These are phyloP conservation scores for Obba rivulosa DNA, from an alignment of 768 basidiomycete species.

Conservation along the genomic window DNA sequence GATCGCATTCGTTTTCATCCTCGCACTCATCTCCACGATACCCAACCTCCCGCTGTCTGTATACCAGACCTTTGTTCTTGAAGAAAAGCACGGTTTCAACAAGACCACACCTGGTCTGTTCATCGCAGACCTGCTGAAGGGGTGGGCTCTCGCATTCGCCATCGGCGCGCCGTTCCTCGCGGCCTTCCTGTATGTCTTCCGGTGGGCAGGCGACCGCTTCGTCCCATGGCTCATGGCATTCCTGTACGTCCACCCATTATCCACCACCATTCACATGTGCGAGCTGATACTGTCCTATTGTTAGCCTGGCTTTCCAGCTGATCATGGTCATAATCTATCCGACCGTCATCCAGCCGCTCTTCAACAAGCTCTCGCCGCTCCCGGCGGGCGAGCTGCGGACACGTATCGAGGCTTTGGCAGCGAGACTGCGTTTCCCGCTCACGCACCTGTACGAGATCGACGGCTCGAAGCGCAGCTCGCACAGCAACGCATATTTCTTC, in stretches of 20 bases:
- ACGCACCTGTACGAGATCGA: slow-evolving; percentile 96
- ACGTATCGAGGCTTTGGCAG: slow-evolving; percentile 73
- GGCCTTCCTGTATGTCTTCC: slow-evolving; percentile 82
- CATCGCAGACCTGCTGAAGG: slow-evolving; percentile 74
- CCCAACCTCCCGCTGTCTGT: slow-evolving; percentile 71
- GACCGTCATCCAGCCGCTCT: slow-evolving; percentile 87
- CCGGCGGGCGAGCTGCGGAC: slow-evolving; percentile 68
- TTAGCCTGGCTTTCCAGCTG: slow-evolving; percentile 77
- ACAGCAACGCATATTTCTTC: slow-evolving; percentile 98
- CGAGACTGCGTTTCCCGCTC: slow-evolving; percentile 85
- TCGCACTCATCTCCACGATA: slow-evolving; percentile 61
- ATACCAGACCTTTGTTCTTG: slow-evolving; percentile 90
- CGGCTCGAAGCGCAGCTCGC: slow-evolving; percentile 91
- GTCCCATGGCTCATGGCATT: slow-evolving; percentile 93
- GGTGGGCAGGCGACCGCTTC: slow-evolving; percentile 91
- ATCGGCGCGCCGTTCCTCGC: slow-evolving; percentile 85
- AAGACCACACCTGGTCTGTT: slow-evolving; percentile 80
- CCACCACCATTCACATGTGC: not conserved
- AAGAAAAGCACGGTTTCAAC: slow-evolving; percentile 96
- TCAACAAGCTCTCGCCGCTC: slow-evolving; percentile 94
- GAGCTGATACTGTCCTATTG: not conserved
- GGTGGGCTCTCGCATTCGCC: slow-evolving; percentile 62
- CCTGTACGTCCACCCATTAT: slow-evolving; percentile 47
- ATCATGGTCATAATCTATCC: slow-evolving; percentile 81
- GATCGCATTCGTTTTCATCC: slow-evolving; percentile 64